Conservation (phyloP, 352 stramenopile species). For the Pythium phragmiticola region DNA sequence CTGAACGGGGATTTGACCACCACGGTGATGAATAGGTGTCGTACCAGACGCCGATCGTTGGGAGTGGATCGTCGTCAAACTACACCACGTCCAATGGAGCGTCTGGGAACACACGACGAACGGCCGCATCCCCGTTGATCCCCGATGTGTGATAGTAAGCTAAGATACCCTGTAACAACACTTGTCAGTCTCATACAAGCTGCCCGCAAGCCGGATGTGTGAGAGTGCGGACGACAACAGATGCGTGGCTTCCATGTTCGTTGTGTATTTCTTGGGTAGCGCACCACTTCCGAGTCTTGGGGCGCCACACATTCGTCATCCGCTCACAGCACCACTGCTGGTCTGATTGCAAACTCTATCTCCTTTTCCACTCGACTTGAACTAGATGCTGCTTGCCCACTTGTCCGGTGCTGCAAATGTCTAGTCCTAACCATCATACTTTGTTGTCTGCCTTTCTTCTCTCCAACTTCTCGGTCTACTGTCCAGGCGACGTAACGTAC, state of each 20-base stretch:
- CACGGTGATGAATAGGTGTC: constrained; percentile 3
- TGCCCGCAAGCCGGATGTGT: background rate
- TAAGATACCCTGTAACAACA: constrained; percentile 5
- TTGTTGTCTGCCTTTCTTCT: background rate
- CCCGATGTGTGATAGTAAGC: constrained; percentile 17
- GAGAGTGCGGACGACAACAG: background rate
- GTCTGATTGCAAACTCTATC: constrained; percentile 12
- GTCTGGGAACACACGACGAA: constrained; percentile 5
- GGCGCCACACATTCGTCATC: background rate
- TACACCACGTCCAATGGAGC: constrained; percentile 17
- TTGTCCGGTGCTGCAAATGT: constrained; percentile 13
- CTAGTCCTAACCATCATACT: constrained; percentile 19
- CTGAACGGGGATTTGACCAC: background rate
- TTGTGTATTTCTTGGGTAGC: constrained; percentile 16
- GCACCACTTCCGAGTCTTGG: constrained; percentile 4
- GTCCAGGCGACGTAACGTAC: constrained; percentile 3
- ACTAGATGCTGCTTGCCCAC: constrained; percentile 4
- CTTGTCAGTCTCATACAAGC: background rate
- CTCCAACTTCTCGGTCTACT: constrained; percentile 1
- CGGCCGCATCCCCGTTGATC: constrained; percentile 20
- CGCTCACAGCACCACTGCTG: background rate
- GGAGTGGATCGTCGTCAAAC: constrained; percentile 7
- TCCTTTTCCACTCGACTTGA: background rate
- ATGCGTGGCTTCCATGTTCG: constrained; percentile 9
- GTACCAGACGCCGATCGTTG: constrained; percentile 17